Base-by-base conservation (phyloP, 768 basidiomycete species). In the Hebeloma cylindrosporum region DNA sequence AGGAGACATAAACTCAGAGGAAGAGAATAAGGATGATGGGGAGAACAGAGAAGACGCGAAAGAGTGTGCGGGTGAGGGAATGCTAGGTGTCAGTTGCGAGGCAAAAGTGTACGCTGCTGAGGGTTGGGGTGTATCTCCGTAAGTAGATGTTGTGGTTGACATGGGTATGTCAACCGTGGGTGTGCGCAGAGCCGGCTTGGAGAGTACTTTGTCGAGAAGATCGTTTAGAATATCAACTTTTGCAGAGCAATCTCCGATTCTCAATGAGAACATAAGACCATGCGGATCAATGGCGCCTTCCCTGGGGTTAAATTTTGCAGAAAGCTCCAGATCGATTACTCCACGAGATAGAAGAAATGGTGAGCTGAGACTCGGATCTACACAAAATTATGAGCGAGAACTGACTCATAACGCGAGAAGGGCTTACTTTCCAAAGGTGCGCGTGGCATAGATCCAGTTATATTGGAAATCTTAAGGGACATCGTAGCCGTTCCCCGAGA, bases 401-500 rank as follows among this genome's bases (percentile, higher is more conserved):
- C 18, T 14, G 3, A 31, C 10, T 5, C 31, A 25, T 23, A 7
- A 27, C 45, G 34, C 9, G 51, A 46, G 14, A 41, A 3, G 6
- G 1, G 18, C 5, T 14, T 10, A 60, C 58, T 37, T 48, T 75
- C 76, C 66, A 45, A 58, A 29, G 47, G 39, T 23, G 48, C 48
- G 31, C 53, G 55, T 21, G 67, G 63, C 43, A 68, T 67, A 13
- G 67, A 70, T 8, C 78, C 78, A 29, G 68, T 61, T 23, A 85
- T 62, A 37, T 75, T 70, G 31, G 64, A 66, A 32, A 81, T 58
- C 29, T 66, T 73, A 30, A 88, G 59, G 37, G 72, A 66, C 38
- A 87, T 61, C 3, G 72, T 70, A 2, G 77, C 74, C 9, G 73
- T 72, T 14, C 82, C 86, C 40, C 74, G 76, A 36, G 80, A 82